Percentiles rank a stretch among this genome's conserved stretches.
Conservation (phyloP, 371 early-diverging fungal species). For the Apophysomyces trapeziformis region DNA sequence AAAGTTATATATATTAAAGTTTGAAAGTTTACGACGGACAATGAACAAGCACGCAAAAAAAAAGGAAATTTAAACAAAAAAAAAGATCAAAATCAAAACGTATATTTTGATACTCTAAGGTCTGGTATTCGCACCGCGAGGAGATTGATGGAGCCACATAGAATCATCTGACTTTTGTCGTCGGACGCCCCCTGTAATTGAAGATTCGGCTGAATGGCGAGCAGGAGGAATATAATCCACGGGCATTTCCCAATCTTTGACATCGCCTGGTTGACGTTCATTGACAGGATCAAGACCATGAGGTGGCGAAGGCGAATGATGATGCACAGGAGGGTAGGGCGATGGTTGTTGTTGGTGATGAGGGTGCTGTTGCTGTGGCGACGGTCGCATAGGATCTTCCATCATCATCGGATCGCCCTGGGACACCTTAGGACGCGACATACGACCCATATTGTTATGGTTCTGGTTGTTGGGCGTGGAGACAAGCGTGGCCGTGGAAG, state of each 20-base stretch:
- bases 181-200: slow-evolving; percentile 10
- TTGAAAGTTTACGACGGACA: too few species aligned
- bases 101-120: background rate
- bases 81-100: background rate
- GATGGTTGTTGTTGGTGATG: slow-evolving; percentile 5
- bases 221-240: slow-evolving; percentile 11
- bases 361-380: background rate
- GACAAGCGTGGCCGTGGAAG: slow-evolving; percentile 19
- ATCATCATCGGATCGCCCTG: slow-evolving; percentile 3
- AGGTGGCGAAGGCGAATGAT: background rate
- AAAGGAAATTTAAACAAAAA: background rate
- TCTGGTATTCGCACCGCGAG: slow-evolving; percentile 17
- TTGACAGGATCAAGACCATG: background rate
- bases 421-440: slow-evolving; percentile 12
- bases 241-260: slow-evolving; percentile 16
- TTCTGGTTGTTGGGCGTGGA: slow-evolving; percentile 11
- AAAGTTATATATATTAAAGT: too few species aligned
- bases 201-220: slow-evolving; percentile 5
- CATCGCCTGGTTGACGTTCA: slow-evolving; percentile 8
- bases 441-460: background rate
- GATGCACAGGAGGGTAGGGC: too few species aligned
- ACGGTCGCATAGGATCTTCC: slow-evolving; percentile 7
- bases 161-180: slow-evolving; percentile 29
- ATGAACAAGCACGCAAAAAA: background rate
- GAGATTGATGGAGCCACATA: slow-evolving; percentile 31